Base-by-base conservation (phyloP, 768 basidiomycete species). In the Leccinum barrowsii region DNA sequence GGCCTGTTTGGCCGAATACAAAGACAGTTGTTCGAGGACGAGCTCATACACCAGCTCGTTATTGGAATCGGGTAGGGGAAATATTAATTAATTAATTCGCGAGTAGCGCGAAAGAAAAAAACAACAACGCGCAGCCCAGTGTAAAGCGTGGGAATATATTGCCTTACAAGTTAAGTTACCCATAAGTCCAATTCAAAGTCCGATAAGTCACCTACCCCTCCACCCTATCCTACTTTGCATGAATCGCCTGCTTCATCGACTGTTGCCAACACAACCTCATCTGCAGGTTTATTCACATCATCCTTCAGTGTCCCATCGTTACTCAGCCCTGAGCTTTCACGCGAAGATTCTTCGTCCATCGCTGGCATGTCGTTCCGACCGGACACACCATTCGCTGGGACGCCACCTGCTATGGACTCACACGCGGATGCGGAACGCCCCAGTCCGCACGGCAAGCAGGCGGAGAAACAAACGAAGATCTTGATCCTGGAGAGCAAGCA, bases 1-100 rank as follows among this genome's bases (percentile, higher is more conserved):
- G 82, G 81, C 7, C 73, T 82, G 1, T 87, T 91, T 70, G 80
- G 81, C 6, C 67, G 54, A 42, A 66, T 73, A 21, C 85, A 92
- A 64, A 77, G 88, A 57, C 75, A 75, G 5, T 73, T 91, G 70
- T 84, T 97, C 62, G 86, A 90, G 66, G 80, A 84, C 30, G 94
- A 96, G 74, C 81, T 98, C 46, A 70, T 96, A 7, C 81, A 89
- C 55, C 91, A 92, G 35, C 86, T 98, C 61, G 86, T 96, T 56
- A 86, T 97, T 54, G 94, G 93, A 30, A 90, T 98, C 79, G 92
- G 92, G 22, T 22, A 22, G 22, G 22, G 22, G 22, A 22, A 22
- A 22, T 22, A 22, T 22, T 22, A 22, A 22, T 22, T 22, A 22
- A 22, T 22, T 22, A 22, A 22, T 22, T 22, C 22, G 22, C 22